Percentiles rank a stretch among this genome's conserved stretches.
phyloP scores from a whole-genome alignment of 352 stramenopile genomes.

The Phytophthora nicotianae region DNA sequence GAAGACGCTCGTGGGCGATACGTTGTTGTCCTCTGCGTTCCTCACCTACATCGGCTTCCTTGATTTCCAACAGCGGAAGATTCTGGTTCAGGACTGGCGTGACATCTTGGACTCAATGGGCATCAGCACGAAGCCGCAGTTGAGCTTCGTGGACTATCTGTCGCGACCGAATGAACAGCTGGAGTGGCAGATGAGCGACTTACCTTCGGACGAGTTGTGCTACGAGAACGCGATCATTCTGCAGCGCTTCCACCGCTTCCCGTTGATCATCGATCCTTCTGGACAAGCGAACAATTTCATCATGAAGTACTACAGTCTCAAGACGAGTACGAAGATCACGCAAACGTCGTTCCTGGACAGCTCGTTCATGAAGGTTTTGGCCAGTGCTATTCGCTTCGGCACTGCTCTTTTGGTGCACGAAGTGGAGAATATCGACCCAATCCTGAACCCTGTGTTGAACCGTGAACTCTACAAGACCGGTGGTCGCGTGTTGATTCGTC shows the following conservation, averaged over 20 bases:
- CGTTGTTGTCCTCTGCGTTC: conserved; percentile 95
- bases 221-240: conserved; percentile 99
- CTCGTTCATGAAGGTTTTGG: conserved; percentile 99
- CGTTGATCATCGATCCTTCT: conserved; percentile 98
- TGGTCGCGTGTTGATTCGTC: conserved; percentile 96
- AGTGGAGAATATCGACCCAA: conserved; percentile 99
- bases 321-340: conserved; percentile 93
- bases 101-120: conserved; percentile 94
- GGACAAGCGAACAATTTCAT: conserved; percentile 98
- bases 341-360: conserved; percentile 99
- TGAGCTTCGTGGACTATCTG: conserved; percentile 97
- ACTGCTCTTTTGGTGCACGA: conserved; percentile 99
- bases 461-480: conserved; percentile 98
- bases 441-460: conserved; percentile 99
- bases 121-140: conserved; percentile 81
- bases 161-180: conserved; percentile 94
- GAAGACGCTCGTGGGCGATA: conserved; percentile 97
- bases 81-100: conserved; percentile 95
- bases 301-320: conserved; percentile 96
- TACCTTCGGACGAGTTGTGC: conserved; percentile 97
- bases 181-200: conserved; percentile 95
- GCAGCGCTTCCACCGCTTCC: conserved; percentile 96
- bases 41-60: conserved; percentile 99
- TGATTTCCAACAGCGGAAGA: conserved; percentile 96
- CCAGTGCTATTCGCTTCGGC: conserved; percentile 99